These are phyloP conservation scores for Buddleja alternifolia DNA, from an alignment of 257 asterid genomes.

Conservation along the genomic window DNA sequence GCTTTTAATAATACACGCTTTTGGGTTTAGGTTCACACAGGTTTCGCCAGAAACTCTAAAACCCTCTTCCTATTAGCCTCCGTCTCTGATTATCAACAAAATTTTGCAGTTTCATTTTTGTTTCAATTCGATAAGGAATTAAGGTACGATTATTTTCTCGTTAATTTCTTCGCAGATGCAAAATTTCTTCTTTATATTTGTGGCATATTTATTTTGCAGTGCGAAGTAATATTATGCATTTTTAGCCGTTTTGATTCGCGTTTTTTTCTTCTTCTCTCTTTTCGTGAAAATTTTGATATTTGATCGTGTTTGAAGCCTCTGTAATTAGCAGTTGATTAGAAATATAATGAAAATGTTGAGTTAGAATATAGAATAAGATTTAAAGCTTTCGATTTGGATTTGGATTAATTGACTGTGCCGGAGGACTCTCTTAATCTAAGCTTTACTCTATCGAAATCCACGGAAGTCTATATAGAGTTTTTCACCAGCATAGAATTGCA, in stretches of 20 bases:
- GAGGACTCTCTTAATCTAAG: no score
- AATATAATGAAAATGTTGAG: not conserved
- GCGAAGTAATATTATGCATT: not conserved
- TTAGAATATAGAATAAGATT: not conserved
- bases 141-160: slow-evolving; percentile 26
- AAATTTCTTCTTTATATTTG: not conserved
- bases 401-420: not conserved
- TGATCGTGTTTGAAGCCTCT: not conserved
- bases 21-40: not conserved
- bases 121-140: slow-evolving; percentile 14
- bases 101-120: not conserved
- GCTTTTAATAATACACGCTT: no score
- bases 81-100: not conserved
- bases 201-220: not conserved
- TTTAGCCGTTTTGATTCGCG: not conserved
- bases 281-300: not conserved
- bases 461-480: no score
- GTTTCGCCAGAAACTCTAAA: slow-evolving; percentile 20
- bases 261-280: not conserved
- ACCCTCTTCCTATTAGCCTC: not conserved
- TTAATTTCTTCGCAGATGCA: not conserved
- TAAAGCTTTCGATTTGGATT: not conserved
- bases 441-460: no score
- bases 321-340: not conserved
- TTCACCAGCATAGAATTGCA: no score